Evolutionary conservation across 345 rosid species (phyloP), one percentile per base, ranked within the genome.

Genomic region (Odontarrhena argentea): DNA sequence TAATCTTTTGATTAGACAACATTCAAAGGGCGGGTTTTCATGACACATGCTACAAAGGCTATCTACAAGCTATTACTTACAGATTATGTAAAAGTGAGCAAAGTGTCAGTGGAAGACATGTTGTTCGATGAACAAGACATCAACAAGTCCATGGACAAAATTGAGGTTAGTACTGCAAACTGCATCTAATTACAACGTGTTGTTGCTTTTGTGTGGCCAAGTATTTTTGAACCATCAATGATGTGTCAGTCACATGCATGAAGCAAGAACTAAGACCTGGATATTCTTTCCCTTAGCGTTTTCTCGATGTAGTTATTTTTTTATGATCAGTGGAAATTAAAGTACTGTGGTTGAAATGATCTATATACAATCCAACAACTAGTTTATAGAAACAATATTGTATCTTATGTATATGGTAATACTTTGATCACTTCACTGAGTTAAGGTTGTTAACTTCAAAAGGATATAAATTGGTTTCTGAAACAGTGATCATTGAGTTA

Each of bases 11-110:
- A 6, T 46, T 79, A 93, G 96, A 94, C 99, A 9, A 91, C 92
- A 12, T 94, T 94, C 63, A 91, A 76, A 65, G 99, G 97, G 2
- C 62, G 96, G 42, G 96, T 94, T 28, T 93, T 88, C 74, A 91
- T 91, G 99, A 94, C 99, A 34, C 95, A 94, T 83, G 97, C 97
- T 4, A 94, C 99, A 30, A 94, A 94, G 75, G 99, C 89, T 50
- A 85, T 94, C 48, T 94, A 91, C 80, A 91, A 84, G 83, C 67
- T 94, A 77, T 70, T 94, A 41, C 71, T 94, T 79, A 84, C 95
- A 0, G 96, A 94, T 84, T 94, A 91, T 78, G 91, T 94, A 0
- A 94, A 94, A 88, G 96, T 91, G 40, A 94, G 99, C 87, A 94
- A 94, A 69, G 91, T 94, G 55, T 94, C 97, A 3, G 87, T 91